Base-by-base conservation (phyloP, 1,284 basidiomycete species). In the Tetrapyrgos nigripes region DNA sequence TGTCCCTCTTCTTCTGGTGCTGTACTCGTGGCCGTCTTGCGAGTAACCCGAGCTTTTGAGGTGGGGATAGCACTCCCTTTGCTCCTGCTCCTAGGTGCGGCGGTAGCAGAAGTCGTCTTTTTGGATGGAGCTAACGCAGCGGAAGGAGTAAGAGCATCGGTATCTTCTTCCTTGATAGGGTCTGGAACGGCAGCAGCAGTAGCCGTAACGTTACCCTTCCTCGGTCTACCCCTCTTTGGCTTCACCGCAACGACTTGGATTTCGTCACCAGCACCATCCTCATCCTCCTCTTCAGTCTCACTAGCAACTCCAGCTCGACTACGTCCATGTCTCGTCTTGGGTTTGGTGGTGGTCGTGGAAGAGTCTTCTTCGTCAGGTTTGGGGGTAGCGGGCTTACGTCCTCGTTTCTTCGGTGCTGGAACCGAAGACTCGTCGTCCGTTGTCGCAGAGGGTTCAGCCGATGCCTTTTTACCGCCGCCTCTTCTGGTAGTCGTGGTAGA, bases 101-200 rank as follows among this genome's bases (percentile, higher is more conserved):
- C 24, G 23, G 55, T 17, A 24, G 53, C n/a, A 29, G 44, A 13
- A 3, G 37, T 31, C 13, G 3, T 48, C 13, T 50, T 40, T 19
- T 40, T 43, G 17, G 50, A 19, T 24, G 50, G 19, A 37, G 35
- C 55, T 3, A 19, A 46, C 14, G 43, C 29, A 17, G 28, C 23
- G n/a, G 43, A 11, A 10, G 48, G 26, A 45, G 37, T 47, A 13
- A 45, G 13, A 40, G 44, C 43, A 40, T 47, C 50, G 19, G 31
- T 19, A 26, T 53, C 56, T 46, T 58, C 56, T 35, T 58, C 56
- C 19, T 58, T 58, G 21, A 58, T 53, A 19, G 27, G 43, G 14
- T 58, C 56, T 10, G 50, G 56, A 6, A 52, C 44, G 5, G 21
- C 33, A 33, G 50, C 31, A 37, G 50, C 17, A 9, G 37, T n/a